These are phyloP conservation scores for Podospora australis DNA, from an alignment of 495 filamentous ascomycete genomes.

Conservation along the genomic window DNA sequence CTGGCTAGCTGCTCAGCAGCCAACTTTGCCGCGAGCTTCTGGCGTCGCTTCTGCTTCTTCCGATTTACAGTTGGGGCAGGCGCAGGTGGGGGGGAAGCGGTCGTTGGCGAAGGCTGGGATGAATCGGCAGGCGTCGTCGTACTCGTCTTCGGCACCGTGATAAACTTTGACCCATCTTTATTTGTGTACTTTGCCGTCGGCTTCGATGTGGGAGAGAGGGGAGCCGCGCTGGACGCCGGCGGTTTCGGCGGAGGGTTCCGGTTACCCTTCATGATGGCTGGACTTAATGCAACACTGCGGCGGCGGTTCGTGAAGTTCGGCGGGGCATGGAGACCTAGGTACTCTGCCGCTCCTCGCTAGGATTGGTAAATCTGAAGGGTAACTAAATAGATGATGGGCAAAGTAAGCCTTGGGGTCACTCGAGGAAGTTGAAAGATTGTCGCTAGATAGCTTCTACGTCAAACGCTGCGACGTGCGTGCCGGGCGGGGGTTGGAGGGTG, in stretches of 20 bases:
- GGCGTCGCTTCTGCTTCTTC: constrained; percentile 85
- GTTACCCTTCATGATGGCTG: constrained; percentile 47
- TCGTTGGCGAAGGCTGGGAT: constrained; percentile 42
- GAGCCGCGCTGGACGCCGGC: constrained; percentile 26
- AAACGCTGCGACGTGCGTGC: too few relatives aligned
- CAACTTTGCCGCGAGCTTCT: constrained; percentile 69
- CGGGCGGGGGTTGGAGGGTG: too few relatives aligned
- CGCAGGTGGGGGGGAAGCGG: constrained; percentile 26
- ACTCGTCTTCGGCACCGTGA: constrained; percentile 55
- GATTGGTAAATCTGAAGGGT: too few relatives aligned
- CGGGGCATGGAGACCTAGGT: too few relatives aligned
- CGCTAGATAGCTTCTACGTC: too few relatives aligned
- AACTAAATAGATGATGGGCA: too few relatives aligned
- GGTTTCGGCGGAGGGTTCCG: constrained; percentile 38
- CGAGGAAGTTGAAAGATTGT: too few relatives aligned
- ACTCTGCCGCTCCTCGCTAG: too few relatives aligned
- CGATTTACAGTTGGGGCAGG: constrained; percentile 59
- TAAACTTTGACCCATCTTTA: constrained; percentile 63
- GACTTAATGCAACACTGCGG: constrained; percentile 18
- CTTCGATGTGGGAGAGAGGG: constrained; percentile 37
- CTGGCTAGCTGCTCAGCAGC: constrained; percentile 42
- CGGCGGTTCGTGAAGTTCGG: too few relatives aligned
- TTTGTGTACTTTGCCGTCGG: constrained; percentile 53
- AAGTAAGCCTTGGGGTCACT: too few relatives aligned
- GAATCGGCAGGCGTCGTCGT: constrained; percentile 47